phyloP scores from a whole-genome alignment of 345 rosid species.

The Stellera chamaejasme region DNA sequence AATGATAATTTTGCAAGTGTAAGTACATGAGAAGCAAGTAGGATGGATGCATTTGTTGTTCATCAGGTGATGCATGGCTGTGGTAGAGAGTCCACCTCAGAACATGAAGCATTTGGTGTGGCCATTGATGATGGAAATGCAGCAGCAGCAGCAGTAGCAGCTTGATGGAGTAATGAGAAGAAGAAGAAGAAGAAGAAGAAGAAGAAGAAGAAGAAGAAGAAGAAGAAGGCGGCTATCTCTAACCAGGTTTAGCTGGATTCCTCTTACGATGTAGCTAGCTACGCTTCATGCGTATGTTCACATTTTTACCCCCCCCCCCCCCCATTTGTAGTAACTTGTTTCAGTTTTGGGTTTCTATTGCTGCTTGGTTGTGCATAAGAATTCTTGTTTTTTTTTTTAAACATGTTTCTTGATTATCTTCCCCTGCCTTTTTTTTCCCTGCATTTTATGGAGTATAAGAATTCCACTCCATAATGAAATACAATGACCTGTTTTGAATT shows the following conservation, averaged over 20 bases:
- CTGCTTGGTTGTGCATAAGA: too few species aligned
- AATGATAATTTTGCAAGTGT: slow-evolving; percentile 18
- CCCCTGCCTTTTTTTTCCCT: too few species aligned
- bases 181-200: slow-evolving; percentile 24
- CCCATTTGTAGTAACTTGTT: not conserved
- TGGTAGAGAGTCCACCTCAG: slow-evolving; percentile 29
- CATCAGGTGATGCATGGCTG: slow-evolving; percentile 19
- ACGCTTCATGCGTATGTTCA: slow-evolving; percentile 28
- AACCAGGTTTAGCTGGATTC: slow-evolving; percentile 23
- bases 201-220: slow-evolving; percentile 22
- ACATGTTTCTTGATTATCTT: too few species aligned
- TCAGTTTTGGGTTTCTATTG: too few species aligned
- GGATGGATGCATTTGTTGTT: slow-evolving; percentile 8
- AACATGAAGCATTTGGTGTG: slow-evolving; percentile 19
- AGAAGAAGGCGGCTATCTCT: slow-evolving; percentile 15
- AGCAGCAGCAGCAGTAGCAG: slow-evolving; percentile 17
- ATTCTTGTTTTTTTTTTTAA: too few species aligned
- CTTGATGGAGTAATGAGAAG: slow-evolving; percentile 7
- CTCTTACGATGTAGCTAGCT: slow-evolving; percentile 19
- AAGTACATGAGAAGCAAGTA: slow-evolving; percentile 38
- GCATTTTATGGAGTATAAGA: too few species aligned
- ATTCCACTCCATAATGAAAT: too few species aligned
- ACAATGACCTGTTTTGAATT: too few species aligned
- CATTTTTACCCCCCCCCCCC: too few species aligned
- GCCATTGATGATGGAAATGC: too few species aligned